phyloP scores from a whole-genome alignment of 208 protist species.

The Leishmania martiniquensis region DNA sequence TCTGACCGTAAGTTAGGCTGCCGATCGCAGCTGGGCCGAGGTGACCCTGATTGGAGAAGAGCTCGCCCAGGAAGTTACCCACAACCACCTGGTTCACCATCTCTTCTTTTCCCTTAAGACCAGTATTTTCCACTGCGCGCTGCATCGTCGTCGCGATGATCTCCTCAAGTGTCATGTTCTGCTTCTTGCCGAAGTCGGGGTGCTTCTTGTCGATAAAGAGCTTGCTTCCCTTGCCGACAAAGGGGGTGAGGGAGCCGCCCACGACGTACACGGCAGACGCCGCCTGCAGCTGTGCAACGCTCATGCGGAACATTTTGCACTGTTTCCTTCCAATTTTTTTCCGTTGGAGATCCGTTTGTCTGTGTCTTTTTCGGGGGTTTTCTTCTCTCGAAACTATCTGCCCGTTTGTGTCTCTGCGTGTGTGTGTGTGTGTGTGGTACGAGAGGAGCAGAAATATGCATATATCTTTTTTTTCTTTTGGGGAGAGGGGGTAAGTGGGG shows the following conservation, averaged over 20 bases:
- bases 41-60: conserved; percentile 91
- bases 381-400: background rate
- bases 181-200: conserved; percentile 89
- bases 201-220: conserved; percentile 94
- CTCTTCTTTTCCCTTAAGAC: conserved; percentile 50
- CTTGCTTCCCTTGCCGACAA: conserved; percentile 90
- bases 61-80: conserved; percentile 90
- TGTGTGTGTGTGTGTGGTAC: background rate
- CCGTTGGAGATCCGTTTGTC: conserved; percentile 6
- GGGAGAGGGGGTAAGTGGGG: no score
- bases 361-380: background rate
- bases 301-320: conserved; percentile 39
- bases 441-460: no score
- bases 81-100: conserved; percentile 78
- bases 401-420: no score
- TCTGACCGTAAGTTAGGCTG: conserved; percentile 39
- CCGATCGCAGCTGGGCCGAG: conserved; percentile 79
- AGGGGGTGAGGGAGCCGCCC: conserved; percentile 86
- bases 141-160: conserved; percentile 63
- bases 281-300: conserved; percentile 26
- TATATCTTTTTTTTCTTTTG: no score
- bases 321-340: no score
- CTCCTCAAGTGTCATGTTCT: conserved; percentile 85
- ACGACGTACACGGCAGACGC: conserved; percentile 75
- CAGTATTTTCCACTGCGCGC: conserved; percentile 56